Evolutionary conservation across 208 protist genomes (phyloP).

Genomic region (Trypanosoma rangeli): DNA sequence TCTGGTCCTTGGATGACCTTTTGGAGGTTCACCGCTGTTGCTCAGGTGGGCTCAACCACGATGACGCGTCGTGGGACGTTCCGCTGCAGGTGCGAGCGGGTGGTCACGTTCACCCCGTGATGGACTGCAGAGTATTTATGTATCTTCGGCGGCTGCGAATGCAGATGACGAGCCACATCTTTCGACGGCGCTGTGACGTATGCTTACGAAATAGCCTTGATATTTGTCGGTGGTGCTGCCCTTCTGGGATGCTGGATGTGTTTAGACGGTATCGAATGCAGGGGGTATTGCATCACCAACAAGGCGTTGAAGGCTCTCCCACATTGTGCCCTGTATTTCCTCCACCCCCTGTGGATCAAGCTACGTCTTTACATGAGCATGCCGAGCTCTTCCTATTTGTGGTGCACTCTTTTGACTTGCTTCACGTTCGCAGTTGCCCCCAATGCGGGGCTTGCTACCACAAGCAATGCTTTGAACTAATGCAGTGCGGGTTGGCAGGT

Average conservation of each 20-base stretch:
- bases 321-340: no score
- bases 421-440: conserved; percentile 27
- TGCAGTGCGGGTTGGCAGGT: conserved; percentile 11
- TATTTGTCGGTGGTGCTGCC: conserved; percentile 38
- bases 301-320: no score
- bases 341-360: neutral
- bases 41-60: neutral
- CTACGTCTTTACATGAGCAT: neutral
- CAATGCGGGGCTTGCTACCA: conserved; percentile 37
- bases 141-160: conserved; percentile 24
- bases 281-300: no score
- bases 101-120: neutral
- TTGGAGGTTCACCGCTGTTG: conserved; percentile 30
- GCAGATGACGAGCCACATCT: conserved; percentile 30
- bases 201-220: conserved; percentile 34
- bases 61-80: neutral
- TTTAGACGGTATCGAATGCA: conserved; percentile 18
- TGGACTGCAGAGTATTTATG: conserved; percentile 11
- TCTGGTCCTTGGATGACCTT: conserved; percentile 45
- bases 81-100: conserved; percentile 6
- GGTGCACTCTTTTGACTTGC: conserved; percentile 32
- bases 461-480: conserved; percentile 22
- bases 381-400: neutral
- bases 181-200: conserved; percentile 14
- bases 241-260: conserved; percentile 5